Evolutionary conservation across 306 rosid species (phyloP).

Genomic region (Benincasa hispida): DNA sequence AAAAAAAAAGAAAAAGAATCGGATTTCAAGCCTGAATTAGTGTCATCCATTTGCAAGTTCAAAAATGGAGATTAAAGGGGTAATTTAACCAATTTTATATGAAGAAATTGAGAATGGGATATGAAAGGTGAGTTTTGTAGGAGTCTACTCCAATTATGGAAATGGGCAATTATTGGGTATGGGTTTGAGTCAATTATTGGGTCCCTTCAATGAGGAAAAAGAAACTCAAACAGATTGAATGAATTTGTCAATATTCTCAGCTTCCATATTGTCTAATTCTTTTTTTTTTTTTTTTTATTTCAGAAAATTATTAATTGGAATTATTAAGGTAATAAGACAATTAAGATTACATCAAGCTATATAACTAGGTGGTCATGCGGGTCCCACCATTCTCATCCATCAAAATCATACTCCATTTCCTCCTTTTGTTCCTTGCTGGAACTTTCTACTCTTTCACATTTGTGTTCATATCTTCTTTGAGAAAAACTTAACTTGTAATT

Average conservation of each 20-base stretch:
- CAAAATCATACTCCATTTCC: background rate
- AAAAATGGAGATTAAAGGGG: no score
- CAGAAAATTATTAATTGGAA: background rate
- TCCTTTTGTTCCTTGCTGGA: background rate
- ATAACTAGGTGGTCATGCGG: background rate
- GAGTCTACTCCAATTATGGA: background rate
- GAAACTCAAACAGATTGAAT: background rate
- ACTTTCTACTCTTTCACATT: background rate
- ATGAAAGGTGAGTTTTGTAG: background rate
- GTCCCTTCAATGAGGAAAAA: background rate
- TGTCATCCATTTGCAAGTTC: no score
- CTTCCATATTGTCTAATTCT: background rate
- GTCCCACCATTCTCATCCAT: background rate
- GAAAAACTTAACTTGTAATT: no score
- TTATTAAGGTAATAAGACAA: background rate
- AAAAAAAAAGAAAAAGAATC: no score
- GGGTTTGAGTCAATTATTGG: constrained; percentile 9
- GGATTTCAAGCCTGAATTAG: no score
- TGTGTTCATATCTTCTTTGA: background rate
- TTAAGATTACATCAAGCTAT: background rate
- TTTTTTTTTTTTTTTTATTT: no score
- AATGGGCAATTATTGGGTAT: background rate
- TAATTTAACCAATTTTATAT: no score
- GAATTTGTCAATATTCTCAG: background rate
- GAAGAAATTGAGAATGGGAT: background rate